Conservation (phyloP, 176 grass and related monocot species). For the Oryza punctata region DNA sequence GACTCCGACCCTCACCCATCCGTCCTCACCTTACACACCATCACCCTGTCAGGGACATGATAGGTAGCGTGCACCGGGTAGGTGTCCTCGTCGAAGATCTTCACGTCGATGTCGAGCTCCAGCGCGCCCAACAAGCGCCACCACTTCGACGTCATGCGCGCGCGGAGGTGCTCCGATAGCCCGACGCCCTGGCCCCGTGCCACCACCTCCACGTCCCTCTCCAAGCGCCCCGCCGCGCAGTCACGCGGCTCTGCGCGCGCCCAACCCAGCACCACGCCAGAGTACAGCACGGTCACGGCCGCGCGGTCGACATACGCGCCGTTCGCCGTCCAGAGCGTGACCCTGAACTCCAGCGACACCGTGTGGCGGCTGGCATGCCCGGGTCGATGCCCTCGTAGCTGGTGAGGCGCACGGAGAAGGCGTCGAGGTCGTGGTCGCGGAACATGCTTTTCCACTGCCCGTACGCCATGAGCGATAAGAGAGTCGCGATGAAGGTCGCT, state of each 20-base stretch:
- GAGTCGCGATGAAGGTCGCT: no score
- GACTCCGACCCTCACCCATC: background rate
- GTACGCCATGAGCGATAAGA: no score
- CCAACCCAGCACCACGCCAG: constrained; percentile 30
- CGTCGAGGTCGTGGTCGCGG: background rate
- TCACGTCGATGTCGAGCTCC: constrained; percentile 31
- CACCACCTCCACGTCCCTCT: background rate
- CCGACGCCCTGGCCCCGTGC: constrained; percentile 22
- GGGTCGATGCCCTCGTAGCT: constrained; percentile 32
- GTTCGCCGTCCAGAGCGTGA: constrained; percentile 7
- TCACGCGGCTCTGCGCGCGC: constrained; percentile 13
- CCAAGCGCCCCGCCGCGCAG: constrained; percentile 8
- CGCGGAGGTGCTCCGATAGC: background rate
- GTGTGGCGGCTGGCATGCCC: background rate
- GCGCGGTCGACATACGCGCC: constrained; percentile 11
- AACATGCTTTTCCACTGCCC: no score
- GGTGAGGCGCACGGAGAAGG: constrained; percentile 9
- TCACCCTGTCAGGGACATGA: background rate
- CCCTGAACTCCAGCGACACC: constrained; percentile 36
- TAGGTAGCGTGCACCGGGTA: no score
- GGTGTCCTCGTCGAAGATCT: background rate
- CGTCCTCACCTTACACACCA: background rate
- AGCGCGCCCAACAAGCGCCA: background rate
- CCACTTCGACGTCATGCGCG: constrained; percentile 26
- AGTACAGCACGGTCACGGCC: constrained; percentile 20